Conservation (phyloP, 208 protist genomes). For the Acanthamoeba quina region DNA sequence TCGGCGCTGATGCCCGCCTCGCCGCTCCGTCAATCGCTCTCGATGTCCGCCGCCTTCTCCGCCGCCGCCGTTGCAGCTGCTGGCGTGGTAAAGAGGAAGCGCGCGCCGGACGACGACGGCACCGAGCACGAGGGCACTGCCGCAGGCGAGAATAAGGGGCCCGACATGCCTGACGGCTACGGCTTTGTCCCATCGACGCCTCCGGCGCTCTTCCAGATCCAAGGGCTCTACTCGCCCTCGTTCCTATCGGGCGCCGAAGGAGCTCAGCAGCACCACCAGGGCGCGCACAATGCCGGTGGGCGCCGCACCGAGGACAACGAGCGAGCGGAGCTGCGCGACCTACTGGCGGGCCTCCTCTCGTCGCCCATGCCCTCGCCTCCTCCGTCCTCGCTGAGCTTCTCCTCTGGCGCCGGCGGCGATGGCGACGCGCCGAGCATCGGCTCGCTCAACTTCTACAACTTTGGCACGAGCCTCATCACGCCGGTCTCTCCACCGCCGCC, state of each 20-base stretch:
- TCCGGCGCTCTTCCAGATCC: neutral
- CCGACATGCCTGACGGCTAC: neutral
- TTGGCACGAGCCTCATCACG: neutral
- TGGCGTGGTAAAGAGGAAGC: neutral
- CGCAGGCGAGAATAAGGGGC: neutral
- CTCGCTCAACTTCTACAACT: neutral
- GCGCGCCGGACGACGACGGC: neutral
- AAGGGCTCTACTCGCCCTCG: neutral
- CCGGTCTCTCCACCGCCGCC: neutral
- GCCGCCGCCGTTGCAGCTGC: neutral
- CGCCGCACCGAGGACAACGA: neutral
- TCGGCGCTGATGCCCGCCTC: neutral
- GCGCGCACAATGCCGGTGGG: neutral
- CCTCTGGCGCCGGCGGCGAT: neutral
- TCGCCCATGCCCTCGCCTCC: conserved; percentile 47
- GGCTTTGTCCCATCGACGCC: neutral
- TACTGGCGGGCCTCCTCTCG: conserved; percentile 10
- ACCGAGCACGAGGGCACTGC: neutral
- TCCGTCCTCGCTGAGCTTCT: neutral
- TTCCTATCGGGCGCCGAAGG: neutral
- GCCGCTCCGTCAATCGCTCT: neutral
- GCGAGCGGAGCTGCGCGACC: neutral
- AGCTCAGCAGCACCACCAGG: neutral
- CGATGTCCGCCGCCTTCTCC: neutral
- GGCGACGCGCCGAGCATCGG: too few species aligned